These are phyloP conservation scores for Lodderomyces orthopsilosis DNA, from an alignment of 1,139 yeast genomes.

Conservation along the genomic window DNA sequence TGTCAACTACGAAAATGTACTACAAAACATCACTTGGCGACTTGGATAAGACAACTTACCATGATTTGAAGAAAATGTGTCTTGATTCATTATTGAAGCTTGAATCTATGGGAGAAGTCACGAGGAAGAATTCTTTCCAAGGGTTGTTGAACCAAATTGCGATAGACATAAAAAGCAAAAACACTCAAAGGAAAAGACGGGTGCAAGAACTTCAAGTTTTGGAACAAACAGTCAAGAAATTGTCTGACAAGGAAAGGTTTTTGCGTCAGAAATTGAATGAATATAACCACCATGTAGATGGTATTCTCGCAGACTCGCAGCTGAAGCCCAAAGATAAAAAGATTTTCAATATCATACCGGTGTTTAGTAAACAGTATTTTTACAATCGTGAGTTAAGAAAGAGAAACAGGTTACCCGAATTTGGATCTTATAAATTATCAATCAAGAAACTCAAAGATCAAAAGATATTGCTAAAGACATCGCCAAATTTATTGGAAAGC, in stretches of 20 bases:
- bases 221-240: constrained; percentile 54
- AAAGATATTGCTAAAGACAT: constrained; percentile 56
- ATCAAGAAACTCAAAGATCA: constrained; percentile 74
- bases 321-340: constrained; percentile 51
- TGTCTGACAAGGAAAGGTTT: constrained; percentile 60
- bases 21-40: constrained; percentile 49
- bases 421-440: constrained; percentile 81
- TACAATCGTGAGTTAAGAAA: constrained; percentile 70
- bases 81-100: constrained; percentile 74
- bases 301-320: constrained; percentile 62
- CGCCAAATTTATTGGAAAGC: constrained; percentile 41
- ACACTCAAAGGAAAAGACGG: constrained; percentile 62
- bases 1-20: constrained; percentile 28
- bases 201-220: constrained; percentile 62
- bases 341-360: constrained; percentile 52
- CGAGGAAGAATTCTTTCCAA: constrained; percentile 74
- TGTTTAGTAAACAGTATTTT: constrained; percentile 77
- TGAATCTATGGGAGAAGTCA: constrained; percentile 64
- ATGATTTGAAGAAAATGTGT: constrained; percentile 74
- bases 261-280: constrained; percentile 61
- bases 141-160: constrained; percentile 80
- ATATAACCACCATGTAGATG: constrained; percentile 68
- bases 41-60: constrained; percentile 57
- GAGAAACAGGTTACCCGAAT: constrained; percentile 66
- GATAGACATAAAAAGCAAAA: constrained; percentile 76